phyloP scores from a whole-genome alignment of 495 filamentous ascomycete species.

The Copromyces sp. region DNA sequence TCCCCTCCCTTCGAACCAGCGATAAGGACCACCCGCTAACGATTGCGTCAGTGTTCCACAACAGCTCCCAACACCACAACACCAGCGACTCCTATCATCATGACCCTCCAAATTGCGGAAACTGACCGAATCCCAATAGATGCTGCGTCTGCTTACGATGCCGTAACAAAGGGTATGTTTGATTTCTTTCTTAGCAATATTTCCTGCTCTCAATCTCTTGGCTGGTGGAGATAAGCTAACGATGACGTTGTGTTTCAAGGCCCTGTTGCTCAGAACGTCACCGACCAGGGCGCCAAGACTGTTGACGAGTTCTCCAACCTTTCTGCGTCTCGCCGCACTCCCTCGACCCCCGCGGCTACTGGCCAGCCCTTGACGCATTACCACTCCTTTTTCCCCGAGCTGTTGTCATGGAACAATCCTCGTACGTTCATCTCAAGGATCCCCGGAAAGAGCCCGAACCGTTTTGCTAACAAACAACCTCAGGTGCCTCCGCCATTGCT shows the following conservation, averaged over 20 bases:
- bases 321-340: slow-evolving; percentile 57
- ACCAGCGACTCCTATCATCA: background rate
- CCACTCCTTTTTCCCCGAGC: slow-evolving; percentile 88
- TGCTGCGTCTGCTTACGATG: slow-evolving; percentile 31
- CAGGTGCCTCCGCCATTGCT: slow-evolving; percentile 75
- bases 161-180: background rate
- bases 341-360: slow-evolving; percentile 58
- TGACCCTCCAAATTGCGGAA: background rate
- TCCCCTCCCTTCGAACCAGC: background rate
- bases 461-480: slow-evolving; percentile 26
- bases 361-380: slow-evolving; percentile 91
- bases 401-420: slow-evolving; percentile 58
- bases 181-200: background rate
- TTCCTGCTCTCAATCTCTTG: background rate
- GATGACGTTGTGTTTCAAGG: slow-evolving; percentile 39
- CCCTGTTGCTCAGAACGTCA: slow-evolving; percentile 67
- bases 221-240: slow-evolving; percentile 14
- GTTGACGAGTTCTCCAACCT: slow-evolving; percentile 64
- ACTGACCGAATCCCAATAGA: slow-evolving; percentile 23
- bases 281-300: slow-evolving; percentile 62
- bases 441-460: slow-evolving; percentile 29
- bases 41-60: slow-evolving; percentile 16
- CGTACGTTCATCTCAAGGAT: slow-evolving; percentile 19
- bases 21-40: slow-evolving; percentile 19
- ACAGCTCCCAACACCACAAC: slow-evolving; percentile 6